Conservation (phyloP, 2,329 filamentous ascomycete species). For the Shiraia sp. region DNA sequence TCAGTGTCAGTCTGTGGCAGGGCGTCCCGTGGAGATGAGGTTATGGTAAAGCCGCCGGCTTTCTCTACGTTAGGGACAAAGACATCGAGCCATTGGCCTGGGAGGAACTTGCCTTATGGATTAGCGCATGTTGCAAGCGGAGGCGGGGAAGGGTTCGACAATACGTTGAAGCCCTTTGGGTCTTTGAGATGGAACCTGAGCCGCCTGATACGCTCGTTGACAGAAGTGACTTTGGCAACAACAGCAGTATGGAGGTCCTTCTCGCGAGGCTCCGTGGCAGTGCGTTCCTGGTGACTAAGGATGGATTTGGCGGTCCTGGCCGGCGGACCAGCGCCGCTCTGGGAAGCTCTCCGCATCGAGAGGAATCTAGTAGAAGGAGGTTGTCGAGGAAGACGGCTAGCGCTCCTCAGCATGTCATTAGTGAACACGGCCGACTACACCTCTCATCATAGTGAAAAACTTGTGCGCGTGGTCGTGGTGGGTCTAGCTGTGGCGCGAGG, state of each 20-base stretch:
- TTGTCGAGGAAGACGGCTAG: slow-evolving; percentile 16
- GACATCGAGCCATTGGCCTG: slow-evolving; percentile 89
- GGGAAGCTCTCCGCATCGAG: slow-evolving; percentile 21
- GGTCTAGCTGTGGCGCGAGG: slow-evolving; percentile 4
- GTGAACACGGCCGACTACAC: slow-evolving; percentile 5
- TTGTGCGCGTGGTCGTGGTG: slow-evolving; percentile 22
- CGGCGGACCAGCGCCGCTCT: slow-evolving; percentile 36
- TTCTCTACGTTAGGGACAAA: slow-evolving; percentile 70
- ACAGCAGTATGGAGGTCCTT: slow-evolving; percentile 65
- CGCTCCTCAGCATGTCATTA: slow-evolving; percentile 19
- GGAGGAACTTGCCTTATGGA: slow-evolving; percentile 63
- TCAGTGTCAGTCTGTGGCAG: slow-evolving; percentile 27
- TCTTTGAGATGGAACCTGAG: slow-evolving; percentile 65
- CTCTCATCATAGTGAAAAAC: slow-evolving; percentile 17
- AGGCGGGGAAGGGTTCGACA: slow-evolving; percentile 26
- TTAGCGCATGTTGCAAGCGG: slow-evolving; percentile 32
- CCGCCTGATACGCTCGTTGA: slow-evolving; percentile 71
- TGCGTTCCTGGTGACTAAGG: slow-evolving; percentile 68
- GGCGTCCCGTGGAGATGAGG: slow-evolving; percentile 68
- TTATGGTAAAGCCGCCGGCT: slow-evolving; percentile 87
- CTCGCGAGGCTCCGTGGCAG: slow-evolving; percentile 73
- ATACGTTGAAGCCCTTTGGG: slow-evolving; percentile 55
- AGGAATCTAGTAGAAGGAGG: slow-evolving; percentile 10
- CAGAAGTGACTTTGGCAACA: slow-evolving; percentile 62
- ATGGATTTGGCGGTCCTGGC: slow-evolving; percentile 30